A percentile compares a stretch with the other conserved stretches of the same genome.
phyloP scores from a whole-genome alignment of 257 asterid species.

The Craterostigma plantagineum region DNA sequence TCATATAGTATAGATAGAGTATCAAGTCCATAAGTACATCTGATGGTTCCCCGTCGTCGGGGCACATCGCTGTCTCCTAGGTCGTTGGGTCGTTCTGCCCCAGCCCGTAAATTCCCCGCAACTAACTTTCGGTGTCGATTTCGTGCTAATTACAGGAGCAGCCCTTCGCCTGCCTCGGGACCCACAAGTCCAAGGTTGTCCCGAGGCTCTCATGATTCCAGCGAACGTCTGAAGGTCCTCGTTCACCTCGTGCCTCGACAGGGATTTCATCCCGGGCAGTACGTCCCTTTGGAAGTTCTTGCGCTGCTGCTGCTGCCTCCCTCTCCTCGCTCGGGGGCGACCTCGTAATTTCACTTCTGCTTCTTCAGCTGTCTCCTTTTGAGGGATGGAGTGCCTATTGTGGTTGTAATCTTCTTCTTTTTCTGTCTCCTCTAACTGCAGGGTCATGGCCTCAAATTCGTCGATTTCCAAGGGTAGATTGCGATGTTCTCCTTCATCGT shows the following conservation, averaged over 20 bases:
- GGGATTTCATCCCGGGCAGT: slow-evolving; percentile 58
- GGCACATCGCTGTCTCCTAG: slow-evolving; percentile 68
- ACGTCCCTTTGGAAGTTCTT: slow-evolving; percentile 79
- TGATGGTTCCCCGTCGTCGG: slow-evolving; percentile 45
- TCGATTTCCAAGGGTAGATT: slow-evolving; percentile 15
- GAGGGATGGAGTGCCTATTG: slow-evolving; percentile 16
- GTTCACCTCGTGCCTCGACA: slow-evolving; percentile 71
- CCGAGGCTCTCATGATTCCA: slow-evolving; percentile 68
- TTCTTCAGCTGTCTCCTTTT: slow-evolving; percentile 16
- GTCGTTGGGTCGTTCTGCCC: slow-evolving; percentile 90
- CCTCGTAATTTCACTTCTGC: slow-evolving; percentile 21
- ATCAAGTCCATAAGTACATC: too few relatives aligned
- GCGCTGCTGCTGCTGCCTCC: slow-evolving; percentile 46
- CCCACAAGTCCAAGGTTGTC: slow-evolving; percentile 45
- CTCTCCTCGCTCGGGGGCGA: slow-evolving; percentile 47
- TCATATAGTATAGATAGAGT: too few relatives aligned
- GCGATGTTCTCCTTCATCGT: slow-evolving; percentile 12
- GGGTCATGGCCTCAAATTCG: slow-evolving; percentile 57
- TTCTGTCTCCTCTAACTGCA: slow-evolving; percentile 41
- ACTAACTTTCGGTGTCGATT: too few relatives aligned
- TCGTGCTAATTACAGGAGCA: slow-evolving; percentile 29
- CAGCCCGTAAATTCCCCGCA: slow-evolving; percentile 28
- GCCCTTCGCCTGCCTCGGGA: slow-evolving; percentile 43
- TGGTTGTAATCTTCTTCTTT: slow-evolving; percentile 11
- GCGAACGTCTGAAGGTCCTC: slow-evolving; percentile 81